Evolutionary conservation across 2,329 filamentous ascomycete species (phyloP), one percentile per base, ranked within the genome.

Genomic region (Coccinonectria pachysandricola): DNA sequence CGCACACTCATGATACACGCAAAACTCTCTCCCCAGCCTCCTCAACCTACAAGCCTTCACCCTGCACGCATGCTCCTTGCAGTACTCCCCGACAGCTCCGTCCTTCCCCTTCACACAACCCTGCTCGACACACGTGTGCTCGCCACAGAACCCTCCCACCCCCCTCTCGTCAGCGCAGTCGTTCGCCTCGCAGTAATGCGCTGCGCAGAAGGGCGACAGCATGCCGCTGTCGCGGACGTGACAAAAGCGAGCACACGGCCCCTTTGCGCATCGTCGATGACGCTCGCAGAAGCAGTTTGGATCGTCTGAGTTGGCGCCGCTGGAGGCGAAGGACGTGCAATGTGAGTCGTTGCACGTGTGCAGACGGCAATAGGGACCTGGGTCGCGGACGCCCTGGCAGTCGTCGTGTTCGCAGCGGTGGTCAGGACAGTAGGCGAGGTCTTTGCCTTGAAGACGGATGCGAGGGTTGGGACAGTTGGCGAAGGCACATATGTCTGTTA

Each of bases 281-380:
- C 43, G 40, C 16, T 50, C 43, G 19, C 50, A 52, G 36, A 45
- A 50, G 4, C 38, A 34, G 8, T 34, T 29, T 3, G 37, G 26
- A 10, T 41, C 41, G 12, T 33, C 27, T 7, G 21, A 10, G 11
- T 35, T 35, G 16, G 23, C 39, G 2, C 33, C 40, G 12, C 36
- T 10, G 10, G 17, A 30, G 8, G 34, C 27, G 12, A 38, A 35
- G 2, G 44, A 42, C 4, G 34, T 28, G 21, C 50, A 53, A 21
- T 37, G 35, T 15, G 27, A 13, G 4, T 41, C 32, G 12, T 40
- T 34, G 26, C 50, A 53, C 5, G 50, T 53, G 24, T 53, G 50
- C 2, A 23, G 21, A 16, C 22, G 30, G 32, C 51, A 53, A 27
- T 39, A 41, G 1, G 32, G 23, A 6, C 40, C 40, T 7, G 25